phyloP scores from a whole-genome alignment of 306 rosid genomes.

The Alnus glutinosa region DNA sequence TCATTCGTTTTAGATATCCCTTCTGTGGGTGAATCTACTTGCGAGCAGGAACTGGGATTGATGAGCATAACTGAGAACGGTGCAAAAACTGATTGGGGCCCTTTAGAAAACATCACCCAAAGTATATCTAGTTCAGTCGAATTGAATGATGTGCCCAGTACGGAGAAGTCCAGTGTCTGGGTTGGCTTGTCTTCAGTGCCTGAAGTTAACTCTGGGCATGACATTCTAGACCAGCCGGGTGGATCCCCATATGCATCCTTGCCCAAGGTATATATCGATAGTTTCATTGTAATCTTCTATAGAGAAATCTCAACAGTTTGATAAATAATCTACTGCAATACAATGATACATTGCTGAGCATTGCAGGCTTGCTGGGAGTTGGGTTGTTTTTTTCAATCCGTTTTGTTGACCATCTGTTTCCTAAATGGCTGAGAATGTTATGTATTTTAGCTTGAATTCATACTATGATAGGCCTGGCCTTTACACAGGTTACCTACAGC shows the following conservation, averaged over 20 bases:
- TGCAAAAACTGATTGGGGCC: constrained; percentile 36
- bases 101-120: constrained; percentile 41
- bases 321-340: neutral
- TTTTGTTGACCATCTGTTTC: neutral
- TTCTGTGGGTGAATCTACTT: constrained; percentile 61
- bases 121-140: constrained; percentile 44
- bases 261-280: constrained; percentile 65
- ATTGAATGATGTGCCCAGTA: constrained; percentile 29
- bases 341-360: neutral
- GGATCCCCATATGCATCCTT: constrained; percentile 45
- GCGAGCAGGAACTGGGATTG: constrained; percentile 87
- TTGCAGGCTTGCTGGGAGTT: neutral
- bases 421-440: neutral
- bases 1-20: constrained; percentile 66
- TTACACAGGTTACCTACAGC: neutral
- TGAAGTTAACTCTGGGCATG: constrained; percentile 40
- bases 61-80: constrained; percentile 84
- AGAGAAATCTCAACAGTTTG: neutral
- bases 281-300: neutral
- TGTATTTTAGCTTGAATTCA: neutral
- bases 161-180: constrained; percentile 45
- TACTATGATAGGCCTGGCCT: neutral
- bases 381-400: neutral
- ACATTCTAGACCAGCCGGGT: constrained; percentile 38
- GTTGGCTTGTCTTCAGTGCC: constrained; percentile 57